Evolutionary conservation across 129 eudicot species (phyloP), one percentile per base, ranked within the genome.

Genomic region (Flaveria linearis): DNA sequence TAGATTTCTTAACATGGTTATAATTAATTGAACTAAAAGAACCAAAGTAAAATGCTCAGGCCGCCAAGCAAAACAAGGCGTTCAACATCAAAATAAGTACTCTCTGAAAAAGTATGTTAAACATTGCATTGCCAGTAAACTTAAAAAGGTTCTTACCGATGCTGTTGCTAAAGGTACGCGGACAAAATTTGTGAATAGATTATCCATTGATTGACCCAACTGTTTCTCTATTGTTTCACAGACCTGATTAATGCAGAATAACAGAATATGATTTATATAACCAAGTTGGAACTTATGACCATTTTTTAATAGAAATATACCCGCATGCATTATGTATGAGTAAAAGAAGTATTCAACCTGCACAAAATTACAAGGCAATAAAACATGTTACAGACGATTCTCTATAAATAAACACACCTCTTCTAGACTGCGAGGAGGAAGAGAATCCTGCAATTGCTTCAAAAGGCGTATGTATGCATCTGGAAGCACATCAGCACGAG

Each of bases 401-500:
- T 69, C 43, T 63, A 63, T 10, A 42, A 73, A 58, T 16, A 42
- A 72, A 39, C 52, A 15, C 79, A 94, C 98, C 98, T 91, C 98
- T 64, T 91, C 83, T 65, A 87, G 63, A 28, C 87, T 78, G 23
- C 98, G 98, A 57, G 98, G 98, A 68, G 98, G 98, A 77, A 94
- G 98, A 67, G 98, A 91, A 81, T 94, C 98, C 78, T 94, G 97
- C 45, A 94, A 82, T 82, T 94, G 96, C 80, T 78, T 84, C 75
- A 94, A 81, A 80, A 85, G 91, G 53, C 69, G 75, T 84, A 91
- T 94, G 75, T 94, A 94, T 71, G 97, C 97, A 42, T 80, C 80
- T 1, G 98, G 98, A 72, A 94, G 97, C 82, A 94, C 97, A 91
- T 94, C 98, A 45, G 98, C 98, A 85, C 98, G 98, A 33, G 98